phyloP scores from a whole-genome alignment of 192 early-diverging fungal genomes.

The Martensiomyces pterosporus region DNA sequence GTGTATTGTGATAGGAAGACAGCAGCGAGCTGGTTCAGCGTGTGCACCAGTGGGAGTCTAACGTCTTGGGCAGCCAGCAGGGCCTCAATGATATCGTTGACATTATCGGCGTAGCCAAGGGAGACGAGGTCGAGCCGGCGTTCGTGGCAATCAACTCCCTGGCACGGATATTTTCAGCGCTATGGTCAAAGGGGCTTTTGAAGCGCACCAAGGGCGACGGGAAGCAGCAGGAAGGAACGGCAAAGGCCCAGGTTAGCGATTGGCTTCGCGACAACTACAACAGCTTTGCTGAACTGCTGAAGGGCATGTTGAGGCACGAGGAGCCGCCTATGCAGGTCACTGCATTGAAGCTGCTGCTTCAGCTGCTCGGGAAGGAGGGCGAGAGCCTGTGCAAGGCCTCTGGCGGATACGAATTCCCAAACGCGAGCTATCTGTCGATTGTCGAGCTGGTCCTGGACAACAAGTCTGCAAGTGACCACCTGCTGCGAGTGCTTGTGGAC shows the following conservation, averaged over 20 bases:
- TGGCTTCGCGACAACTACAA: slow-evolving; percentile 80
- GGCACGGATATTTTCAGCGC: slow-evolving; percentile 61
- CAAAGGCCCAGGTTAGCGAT: slow-evolving; percentile 56
- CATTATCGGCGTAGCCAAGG: slow-evolving; percentile 46
- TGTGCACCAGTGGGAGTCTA: slow-evolving; percentile 59
- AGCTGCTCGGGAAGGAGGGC: slow-evolving; percentile 66
- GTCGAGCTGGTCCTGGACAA: slow-evolving; percentile 57
- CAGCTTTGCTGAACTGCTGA: slow-evolving; percentile 58
- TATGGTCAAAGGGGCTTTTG: slow-evolving; percentile 37
- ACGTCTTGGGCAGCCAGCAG: slow-evolving; percentile 61
- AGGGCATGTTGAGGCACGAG: slow-evolving; percentile 46
- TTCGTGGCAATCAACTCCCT: slow-evolving; percentile 71
- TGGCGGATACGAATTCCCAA: slow-evolving; percentile 61
- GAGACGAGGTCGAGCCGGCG: slow-evolving; percentile 51
- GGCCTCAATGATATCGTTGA: slow-evolving; percentile 73
- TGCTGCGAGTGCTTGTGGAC: slow-evolving; percentile 61
- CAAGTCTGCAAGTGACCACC: slow-evolving; percentile 55
- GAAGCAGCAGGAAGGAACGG: slow-evolving; percentile 8
- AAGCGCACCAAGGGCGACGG: slow-evolving; percentile 7
- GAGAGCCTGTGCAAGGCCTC: slow-evolving; percentile 25
- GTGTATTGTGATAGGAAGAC: slow-evolving; percentile 7
- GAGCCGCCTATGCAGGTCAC: slow-evolving; percentile 77
- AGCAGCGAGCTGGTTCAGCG: slow-evolving; percentile 15
- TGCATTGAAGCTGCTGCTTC: slow-evolving; percentile 67
- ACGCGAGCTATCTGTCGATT: slow-evolving; percentile 57